phyloP scores from a whole-genome alignment of 1,284 basidiomycete genomes.

The Athelia sp. region DNA sequence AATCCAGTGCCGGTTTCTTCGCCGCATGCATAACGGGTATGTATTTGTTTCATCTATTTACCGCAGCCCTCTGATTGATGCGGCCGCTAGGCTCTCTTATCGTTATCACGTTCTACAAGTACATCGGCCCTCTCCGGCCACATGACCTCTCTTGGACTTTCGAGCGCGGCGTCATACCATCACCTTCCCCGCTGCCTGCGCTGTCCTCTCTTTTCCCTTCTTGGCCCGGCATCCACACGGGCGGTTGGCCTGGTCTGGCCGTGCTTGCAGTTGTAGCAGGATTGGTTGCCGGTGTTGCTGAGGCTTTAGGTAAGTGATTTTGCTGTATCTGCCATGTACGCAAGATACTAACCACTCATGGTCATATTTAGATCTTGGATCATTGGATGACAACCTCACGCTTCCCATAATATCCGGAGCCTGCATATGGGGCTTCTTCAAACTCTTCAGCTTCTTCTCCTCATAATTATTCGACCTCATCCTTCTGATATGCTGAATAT shows the following conservation, averaged over 20 bases:
- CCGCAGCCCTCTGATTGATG: background rate
- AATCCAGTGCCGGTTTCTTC: conserved; percentile 85
- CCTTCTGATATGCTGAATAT: background rate
- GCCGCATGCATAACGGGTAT: conserved; percentile 56
- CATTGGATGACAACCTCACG: conserved; percentile 90
- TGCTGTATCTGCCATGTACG: conserved; percentile 9
- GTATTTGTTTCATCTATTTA: background rate
- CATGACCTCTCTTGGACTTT: conserved; percentile 49
- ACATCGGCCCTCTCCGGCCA: conserved; percentile 41
- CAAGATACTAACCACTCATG: conserved; percentile 7
- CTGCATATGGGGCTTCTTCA: conserved; percentile 72
- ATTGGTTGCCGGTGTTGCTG: conserved; percentile 76
- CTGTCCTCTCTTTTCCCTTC: background rate
- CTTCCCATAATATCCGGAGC: conserved; percentile 88
- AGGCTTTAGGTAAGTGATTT: conserved; percentile 69
- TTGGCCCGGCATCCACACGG: conserved; percentile 13
- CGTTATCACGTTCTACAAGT: conserved; percentile 77
- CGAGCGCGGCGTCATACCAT: conserved; percentile 33
- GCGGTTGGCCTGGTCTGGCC: conserved; percentile 51
- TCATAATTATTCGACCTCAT: background rate
- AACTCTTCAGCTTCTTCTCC: conserved; percentile 22
- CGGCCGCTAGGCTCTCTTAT: conserved; percentile 61
- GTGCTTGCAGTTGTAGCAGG: conserved; percentile 64
- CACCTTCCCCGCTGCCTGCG: conserved; percentile 8
- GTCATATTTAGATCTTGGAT: conserved; percentile 67